Conservation (phyloP, 192 early-diverging fungal species). For the Coemansia sp. region DNA sequence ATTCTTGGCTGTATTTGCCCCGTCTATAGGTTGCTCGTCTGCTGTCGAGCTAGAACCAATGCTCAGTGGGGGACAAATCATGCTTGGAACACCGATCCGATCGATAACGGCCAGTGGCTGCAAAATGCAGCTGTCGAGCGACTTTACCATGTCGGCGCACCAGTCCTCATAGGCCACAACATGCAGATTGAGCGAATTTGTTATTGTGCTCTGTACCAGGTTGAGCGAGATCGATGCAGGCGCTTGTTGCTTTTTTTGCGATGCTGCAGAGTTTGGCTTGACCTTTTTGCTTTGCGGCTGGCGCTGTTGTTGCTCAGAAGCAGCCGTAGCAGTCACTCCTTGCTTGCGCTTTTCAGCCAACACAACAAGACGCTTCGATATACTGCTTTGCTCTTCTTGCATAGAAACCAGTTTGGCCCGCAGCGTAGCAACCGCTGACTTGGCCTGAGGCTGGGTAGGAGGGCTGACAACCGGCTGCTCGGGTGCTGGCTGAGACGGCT, state of each 20-base stretch:
- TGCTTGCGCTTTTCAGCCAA: constrained; percentile 31
- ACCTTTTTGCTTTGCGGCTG: neutral
- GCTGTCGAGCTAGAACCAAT: neutral
- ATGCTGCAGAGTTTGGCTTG: neutral
- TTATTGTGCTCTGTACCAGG: neutral
- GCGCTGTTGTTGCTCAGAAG: neutral
- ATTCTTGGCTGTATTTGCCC: neutral
- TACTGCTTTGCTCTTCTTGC: constrained; percentile 21
- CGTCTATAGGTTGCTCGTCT: neutral
- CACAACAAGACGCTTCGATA: constrained; percentile 15
- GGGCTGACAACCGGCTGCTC: neutral
- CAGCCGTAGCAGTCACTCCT: neutral
- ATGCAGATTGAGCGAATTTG: neutral
- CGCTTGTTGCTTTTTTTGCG: neutral
- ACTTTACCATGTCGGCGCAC: neutral
- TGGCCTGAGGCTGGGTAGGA: neutral
- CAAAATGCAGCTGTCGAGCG: constrained; percentile 20
- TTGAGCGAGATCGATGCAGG: neutral
- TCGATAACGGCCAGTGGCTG: constrained; percentile 27
- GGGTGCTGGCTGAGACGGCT: neutral
- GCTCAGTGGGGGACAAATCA: constrained; percentile 3
- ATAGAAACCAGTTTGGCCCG: constrained; percentile 25
- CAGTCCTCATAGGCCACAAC: neutral
- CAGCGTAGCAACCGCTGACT: constrained; percentile 1
- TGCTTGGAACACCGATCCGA: constrained; percentile 19